Evolutionary conservation across 495 filamentous ascomycete genomes (phyloP), one percentile per base, ranked within the genome.

Genomic region (Penicillium dipodomyicola): DNA sequence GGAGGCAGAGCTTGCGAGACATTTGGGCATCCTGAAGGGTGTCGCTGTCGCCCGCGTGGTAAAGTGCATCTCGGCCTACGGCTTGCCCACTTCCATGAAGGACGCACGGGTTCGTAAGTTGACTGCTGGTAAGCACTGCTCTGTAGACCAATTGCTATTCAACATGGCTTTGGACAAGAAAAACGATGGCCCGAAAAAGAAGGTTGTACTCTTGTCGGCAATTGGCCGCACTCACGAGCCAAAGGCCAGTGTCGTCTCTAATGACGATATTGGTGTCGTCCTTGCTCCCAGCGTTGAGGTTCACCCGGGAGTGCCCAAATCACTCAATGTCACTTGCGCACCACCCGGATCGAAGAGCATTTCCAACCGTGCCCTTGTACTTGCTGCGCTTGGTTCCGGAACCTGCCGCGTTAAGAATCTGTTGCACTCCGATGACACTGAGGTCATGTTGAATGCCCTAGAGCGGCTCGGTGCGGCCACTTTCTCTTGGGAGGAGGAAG

Each of bases 81-180:
- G 89, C 30, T 79, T 98, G 54, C 95, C 94, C 19, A 94, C 87
- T 4, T 93, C 91, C 3, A 65, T 96, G 37, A 81, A 88, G 50
- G 92, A 97, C 73, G 84, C 90, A 65, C 84, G 84, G n/a, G 84
- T 98, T 39, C 83, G 86, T 49, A 90, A 89, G 65, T 80, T 92
- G 55, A 92, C 95, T 9, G 91, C 89, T 6, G 88, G 86, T 29
- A 97, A 94, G 70, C 80, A 86, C 61, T 98, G 95, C 69, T 87
- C 91, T n/a, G 90, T 97, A 11, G 91, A 97, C 58, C 83, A 87
- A 43, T 70, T 97, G 55, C 77, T 98, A 44, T 80, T 85, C 56
- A 93, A 95, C 68, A 98, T 98, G 94, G 92, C 86, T 3, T 85
- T 97, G 39, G 94, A 98, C 75, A 98, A 98, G 83, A 98, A 98